Conservation (phyloP, 2,329 filamentous ascomycete genomes). For the Colletotrichum australisinense region DNA sequence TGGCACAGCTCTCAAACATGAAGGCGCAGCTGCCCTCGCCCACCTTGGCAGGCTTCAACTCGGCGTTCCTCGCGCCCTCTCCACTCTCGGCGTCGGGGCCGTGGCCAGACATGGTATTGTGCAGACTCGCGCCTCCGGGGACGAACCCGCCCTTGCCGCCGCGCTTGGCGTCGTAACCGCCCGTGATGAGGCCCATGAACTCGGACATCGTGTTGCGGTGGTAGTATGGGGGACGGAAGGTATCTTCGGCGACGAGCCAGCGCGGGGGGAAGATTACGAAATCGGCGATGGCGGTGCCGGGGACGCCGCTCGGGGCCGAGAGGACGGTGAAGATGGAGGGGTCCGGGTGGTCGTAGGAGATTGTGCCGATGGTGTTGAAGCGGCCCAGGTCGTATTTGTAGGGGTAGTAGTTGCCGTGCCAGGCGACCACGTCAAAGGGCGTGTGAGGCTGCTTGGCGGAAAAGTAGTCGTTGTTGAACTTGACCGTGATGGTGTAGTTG, state of each 20-base stretch:
- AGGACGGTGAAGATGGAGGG: conserved; percentile 82
- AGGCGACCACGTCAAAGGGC: conserved; percentile 83
- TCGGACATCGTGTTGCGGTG: conserved; percentile 77
- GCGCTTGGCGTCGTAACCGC: conserved; percentile 72
- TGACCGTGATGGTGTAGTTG: conserved; percentile 65
- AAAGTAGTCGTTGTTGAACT: conserved; percentile 77
- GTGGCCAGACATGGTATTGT: conserved; percentile 79
- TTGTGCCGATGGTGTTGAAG: conserved; percentile 79
- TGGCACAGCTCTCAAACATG: conserved; percentile 77
- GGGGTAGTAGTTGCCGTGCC: conserved; percentile 84
- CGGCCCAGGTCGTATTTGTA: conserved; percentile 86
- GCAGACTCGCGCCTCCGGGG: conserved; percentile 70
- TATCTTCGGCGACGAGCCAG: conserved; percentile 77
- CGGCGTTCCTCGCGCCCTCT: conserved; percentile 66
- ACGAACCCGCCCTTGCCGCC: conserved; percentile 65
- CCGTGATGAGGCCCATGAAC: conserved; percentile 71
- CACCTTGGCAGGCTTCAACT: conserved; percentile 67
- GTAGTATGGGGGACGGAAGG: conserved; percentile 79
- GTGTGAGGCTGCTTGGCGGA: conserved; percentile 74
- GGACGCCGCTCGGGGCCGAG: conserved; percentile 69
- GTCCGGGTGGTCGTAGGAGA: conserved; percentile 82
- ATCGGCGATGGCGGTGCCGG: conserved; percentile 75
- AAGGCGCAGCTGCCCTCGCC: conserved; percentile 73
- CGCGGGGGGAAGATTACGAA: conserved; percentile 80
- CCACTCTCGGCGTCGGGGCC: conserved; percentile 69